phyloP scores from a whole-genome alignment of 2,329 filamentous ascomycete genomes.

The Pseudodiploospora longispora region DNA sequence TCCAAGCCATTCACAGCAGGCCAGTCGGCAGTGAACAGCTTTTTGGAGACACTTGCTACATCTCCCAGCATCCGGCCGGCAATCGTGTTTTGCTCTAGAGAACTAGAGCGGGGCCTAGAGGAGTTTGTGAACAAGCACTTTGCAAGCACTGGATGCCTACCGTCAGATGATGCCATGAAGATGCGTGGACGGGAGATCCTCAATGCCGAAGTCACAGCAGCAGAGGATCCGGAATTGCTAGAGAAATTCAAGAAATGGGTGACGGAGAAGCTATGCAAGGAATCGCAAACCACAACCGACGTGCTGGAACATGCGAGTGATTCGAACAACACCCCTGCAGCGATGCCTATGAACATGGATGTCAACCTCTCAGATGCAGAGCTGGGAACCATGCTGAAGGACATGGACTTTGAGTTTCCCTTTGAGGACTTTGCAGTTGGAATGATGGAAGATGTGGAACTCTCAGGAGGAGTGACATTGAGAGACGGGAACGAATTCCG shows the following conservation, averaged over 20 bases:
- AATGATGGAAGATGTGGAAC: slow-evolving; percentile 19
- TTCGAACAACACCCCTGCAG: slow-evolving; percentile 3
- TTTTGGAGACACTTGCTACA: slow-evolving; percentile 34
- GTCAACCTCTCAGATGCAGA: slow-evolving; percentile 30
- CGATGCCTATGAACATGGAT: slow-evolving; percentile 22
- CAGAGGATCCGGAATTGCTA: slow-evolving; percentile 45
- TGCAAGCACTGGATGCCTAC: slow-evolving; percentile 31
- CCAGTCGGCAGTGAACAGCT: slow-evolving; percentile 39
- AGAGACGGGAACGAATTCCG: background rate
- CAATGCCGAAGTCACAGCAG: slow-evolving; percentile 37
- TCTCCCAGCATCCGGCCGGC: slow-evolving; percentile 37
- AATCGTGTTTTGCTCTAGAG: slow-evolving; percentile 48
- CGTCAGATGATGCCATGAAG: slow-evolving; percentile 39
- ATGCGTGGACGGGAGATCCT: slow-evolving; percentile 41
- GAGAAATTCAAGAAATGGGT: slow-evolving; percentile 45
- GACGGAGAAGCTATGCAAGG: slow-evolving; percentile 18
- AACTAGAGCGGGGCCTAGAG: slow-evolving; percentile 47
- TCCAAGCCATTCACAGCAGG: slow-evolving; percentile 35
- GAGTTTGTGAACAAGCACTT: slow-evolving; percentile 38
- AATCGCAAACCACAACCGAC: slow-evolving; percentile 4
- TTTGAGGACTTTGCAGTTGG: slow-evolving; percentile 16
- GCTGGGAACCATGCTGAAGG: slow-evolving; percentile 32
- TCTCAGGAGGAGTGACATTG: slow-evolving; percentile 22
- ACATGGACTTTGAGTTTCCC: slow-evolving; percentile 35
- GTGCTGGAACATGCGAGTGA: background rate